phyloP scores from a whole-genome alignment of 805 yeast species.

The Wickerhamiella parazyma region DNA sequence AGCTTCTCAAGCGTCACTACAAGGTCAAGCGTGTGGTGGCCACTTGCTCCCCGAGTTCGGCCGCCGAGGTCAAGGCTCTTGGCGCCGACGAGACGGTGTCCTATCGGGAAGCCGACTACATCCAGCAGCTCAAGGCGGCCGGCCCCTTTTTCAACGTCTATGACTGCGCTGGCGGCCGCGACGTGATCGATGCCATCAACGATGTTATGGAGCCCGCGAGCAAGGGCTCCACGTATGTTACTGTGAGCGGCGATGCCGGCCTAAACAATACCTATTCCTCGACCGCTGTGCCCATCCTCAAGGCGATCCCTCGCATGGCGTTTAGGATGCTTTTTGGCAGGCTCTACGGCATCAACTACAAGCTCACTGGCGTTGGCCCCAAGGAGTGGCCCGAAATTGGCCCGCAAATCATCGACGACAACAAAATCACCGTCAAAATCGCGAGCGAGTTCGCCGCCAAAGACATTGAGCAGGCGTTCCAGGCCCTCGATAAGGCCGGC shows the following conservation, averaged over 20 bases:
- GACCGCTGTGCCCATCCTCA: neutral
- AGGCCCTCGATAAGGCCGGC: constrained; percentile 35
- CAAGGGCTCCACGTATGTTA: constrained; percentile 26
- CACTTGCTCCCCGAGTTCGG: constrained; percentile 40
- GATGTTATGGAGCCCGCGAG: constrained; percentile 33
- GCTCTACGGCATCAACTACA: constrained; percentile 23
- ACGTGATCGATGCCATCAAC: constrained; percentile 32
- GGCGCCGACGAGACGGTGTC: constrained; percentile 44
- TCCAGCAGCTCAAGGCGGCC: neutral
- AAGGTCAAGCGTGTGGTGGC: constrained; percentile 39
- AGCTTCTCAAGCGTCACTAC: constrained; percentile 39
- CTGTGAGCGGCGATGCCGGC: constrained; percentile 42
- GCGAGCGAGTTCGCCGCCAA: constrained; percentile 42
- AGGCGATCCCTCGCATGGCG: constrained; percentile 11
- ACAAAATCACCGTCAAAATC: constrained; percentile 33
- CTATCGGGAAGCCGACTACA: constrained; percentile 11
- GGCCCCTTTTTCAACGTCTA: constrained; percentile 40
- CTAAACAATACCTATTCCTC: constrained; percentile 12
- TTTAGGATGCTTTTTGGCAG: constrained; percentile 22
- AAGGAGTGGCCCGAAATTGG: constrained; percentile 31
- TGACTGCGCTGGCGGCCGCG: constrained; percentile 52
- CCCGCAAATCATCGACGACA: constrained; percentile 34
- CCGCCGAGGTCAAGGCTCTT: constrained; percentile 29
- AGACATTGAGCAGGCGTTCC: constrained; percentile 39
- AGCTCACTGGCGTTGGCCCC: constrained; percentile 4